Evolutionary conservation across 495 filamentous ascomycete genomes (phyloP), one percentile per base, ranked within the genome.

Genomic region (Penicillium canescens): DNA sequence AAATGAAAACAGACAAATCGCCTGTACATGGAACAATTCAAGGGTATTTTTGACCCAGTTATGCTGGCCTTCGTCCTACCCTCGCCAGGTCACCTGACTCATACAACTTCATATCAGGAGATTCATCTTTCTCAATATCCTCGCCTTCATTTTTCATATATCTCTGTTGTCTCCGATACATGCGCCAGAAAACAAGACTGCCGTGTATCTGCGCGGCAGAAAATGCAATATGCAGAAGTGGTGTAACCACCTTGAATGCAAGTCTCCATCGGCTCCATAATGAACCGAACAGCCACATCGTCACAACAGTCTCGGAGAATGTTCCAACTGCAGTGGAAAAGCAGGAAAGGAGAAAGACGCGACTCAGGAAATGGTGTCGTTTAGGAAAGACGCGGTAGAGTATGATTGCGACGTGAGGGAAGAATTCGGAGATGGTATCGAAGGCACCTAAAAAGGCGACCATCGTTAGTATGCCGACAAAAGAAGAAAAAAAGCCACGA

Each of bases 371-470:
- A 0, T 48, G 50, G 56, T 78, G 77, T 3, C 56, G 58, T 1
- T 57, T 45, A 0, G 76, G 74, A 48, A 69, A 73, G 13, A 77
- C 44, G 6, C 76, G 73, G 56, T 79, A 79, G 9, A 79, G 68
- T 38, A 79, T 75, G 51, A 79, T 79, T 16, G 76, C 70, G 43
- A 79, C 48, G 35, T 80, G 77, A 1, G 77, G 77, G 44, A 76
- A 71, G 55, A 79, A 75, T 55, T 80, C 77, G 33, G 71, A 75
- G 7, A 80, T 55, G 21, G 76, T 73, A 49, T 79, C 76, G 53
- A 80, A 79, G 10, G 75, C 77, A 14, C 76, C 77, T 80, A 38
- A 1, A n/a, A n/a, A n/a, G n/a, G n/a, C n/a, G n/a, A n/a, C n/a
- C n/a, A n/a, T n/a, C n/a, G n/a, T n/a, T n/a, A n/a, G n/a, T n/a